Conservation (phyloP, 305 asterid species). For the Euphrasia arctica region DNA sequence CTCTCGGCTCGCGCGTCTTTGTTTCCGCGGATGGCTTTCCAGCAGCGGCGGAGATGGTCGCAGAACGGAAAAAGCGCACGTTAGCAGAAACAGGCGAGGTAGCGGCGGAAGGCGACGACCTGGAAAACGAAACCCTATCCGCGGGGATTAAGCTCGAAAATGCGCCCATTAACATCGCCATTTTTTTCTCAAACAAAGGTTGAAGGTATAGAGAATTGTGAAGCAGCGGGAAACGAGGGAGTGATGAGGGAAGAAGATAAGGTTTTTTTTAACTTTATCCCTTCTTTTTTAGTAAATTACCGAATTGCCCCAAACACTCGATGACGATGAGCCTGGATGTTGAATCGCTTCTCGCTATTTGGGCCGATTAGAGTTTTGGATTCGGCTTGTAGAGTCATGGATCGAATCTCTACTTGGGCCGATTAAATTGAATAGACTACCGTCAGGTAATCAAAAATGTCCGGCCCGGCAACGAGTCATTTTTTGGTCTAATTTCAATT, state of each 20-base stretch:
- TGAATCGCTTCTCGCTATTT: not conserved
- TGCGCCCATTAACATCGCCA: slow-evolving; percentile 32
- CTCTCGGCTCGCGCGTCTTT: not conserved
- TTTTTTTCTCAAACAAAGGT: not conserved
- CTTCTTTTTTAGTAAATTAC: not conserved
- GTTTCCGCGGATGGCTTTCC: not conserved
- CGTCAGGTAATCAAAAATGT: too few species aligned
- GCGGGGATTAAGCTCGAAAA: slow-evolving; percentile 40
- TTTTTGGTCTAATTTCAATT: too few species aligned
- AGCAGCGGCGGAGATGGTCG: slow-evolving; percentile 17
- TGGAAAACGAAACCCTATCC: slow-evolving; percentile 32
- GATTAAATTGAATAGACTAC: too few species aligned
- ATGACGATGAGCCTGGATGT: not conserved
- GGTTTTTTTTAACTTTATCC: not conserved
- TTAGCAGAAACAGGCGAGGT: slow-evolving; percentile 30
- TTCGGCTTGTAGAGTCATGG: not conserved
- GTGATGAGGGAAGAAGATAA: not conserved
- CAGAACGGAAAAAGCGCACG: slow-evolving; percentile 37
- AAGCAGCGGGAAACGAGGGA: not conserved
- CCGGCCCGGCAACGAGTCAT: too few species aligned
- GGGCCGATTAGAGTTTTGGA: not conserved
- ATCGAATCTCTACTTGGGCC: too few species aligned
- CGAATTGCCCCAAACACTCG: not conserved
- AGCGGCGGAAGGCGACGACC: slow-evolving; percentile 27
- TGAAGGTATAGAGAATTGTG: not conserved